phyloP scores from a whole-genome alignment of 2,329 filamentous ascomycete genomes.

The Diaporthe helianthi region DNA sequence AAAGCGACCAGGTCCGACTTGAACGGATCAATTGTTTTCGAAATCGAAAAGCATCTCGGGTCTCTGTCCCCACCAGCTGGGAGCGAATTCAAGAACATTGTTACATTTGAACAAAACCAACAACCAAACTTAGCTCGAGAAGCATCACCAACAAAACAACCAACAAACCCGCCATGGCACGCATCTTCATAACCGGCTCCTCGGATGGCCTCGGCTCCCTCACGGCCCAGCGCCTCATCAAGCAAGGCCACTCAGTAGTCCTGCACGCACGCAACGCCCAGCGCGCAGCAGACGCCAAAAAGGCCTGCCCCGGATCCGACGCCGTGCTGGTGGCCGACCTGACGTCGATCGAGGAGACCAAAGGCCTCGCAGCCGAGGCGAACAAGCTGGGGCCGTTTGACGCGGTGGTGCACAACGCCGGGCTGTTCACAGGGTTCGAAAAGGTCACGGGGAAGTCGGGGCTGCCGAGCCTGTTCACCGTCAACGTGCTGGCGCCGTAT shows the following conservation, averaged over 20 bases:
- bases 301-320: constrained; percentile 57
- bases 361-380: constrained; percentile 57
- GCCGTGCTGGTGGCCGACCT: constrained; percentile 61
- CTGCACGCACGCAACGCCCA: constrained; percentile 64
- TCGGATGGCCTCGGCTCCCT: constrained; percentile 62
- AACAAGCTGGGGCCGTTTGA: constrained; percentile 60
- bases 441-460: constrained; percentile 43
- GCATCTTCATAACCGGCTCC: constrained; percentile 59
- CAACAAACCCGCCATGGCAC: constrained; percentile 36
- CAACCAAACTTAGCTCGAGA: no score
- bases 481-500: constrained; percentile 66
- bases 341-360: constrained; percentile 56
- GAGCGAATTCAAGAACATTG: no score
- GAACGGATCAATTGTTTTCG: neutral
- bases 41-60: neutral
- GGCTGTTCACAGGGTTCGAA: constrained; percentile 51
- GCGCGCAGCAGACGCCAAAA: constrained; percentile 56
- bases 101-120: no score
- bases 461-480: constrained; percentile 57
- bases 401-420: constrained; percentile 65
- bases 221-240: constrained; percentile 56
- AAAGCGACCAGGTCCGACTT: neutral
- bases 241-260: constrained; percentile 60
- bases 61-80: neutral
- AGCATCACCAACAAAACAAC: neutral